Conservation (phyloP, 2,329 filamentous ascomycete species). For the Colletotrichum sp. region DNA sequence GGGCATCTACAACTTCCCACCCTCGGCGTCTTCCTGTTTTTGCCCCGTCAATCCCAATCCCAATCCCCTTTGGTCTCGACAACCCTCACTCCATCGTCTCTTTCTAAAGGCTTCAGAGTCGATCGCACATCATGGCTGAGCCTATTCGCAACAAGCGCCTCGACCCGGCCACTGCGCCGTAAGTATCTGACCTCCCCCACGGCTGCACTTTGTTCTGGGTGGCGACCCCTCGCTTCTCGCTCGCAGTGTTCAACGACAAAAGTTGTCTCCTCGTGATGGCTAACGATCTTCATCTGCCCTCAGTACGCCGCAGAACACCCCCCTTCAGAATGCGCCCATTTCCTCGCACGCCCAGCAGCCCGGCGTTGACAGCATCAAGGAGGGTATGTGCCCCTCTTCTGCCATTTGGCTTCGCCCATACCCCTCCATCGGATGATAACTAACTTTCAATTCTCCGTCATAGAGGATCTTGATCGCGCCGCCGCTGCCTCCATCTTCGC, state of each 20-base stretch:
- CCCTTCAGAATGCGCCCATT: constrained; percentile 93
- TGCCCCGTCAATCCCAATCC: constrained; percentile 2
- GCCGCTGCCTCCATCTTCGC: constrained; percentile 92
- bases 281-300: constrained; percentile 21
- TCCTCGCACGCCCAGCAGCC: constrained; percentile 97
- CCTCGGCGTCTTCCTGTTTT: neutral
- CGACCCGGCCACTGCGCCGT: constrained; percentile 63
- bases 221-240: constrained; percentile 20
- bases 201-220: neutral
- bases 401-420: neutral
- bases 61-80: neutral
- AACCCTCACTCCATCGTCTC: neutral
- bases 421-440: constrained; percentile 22
- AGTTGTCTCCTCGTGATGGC: constrained; percentile 18
- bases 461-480: constrained; percentile 90
- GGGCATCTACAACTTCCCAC: constrained; percentile 19
- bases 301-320: constrained; percentile 98
- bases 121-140: constrained; percentile 58
- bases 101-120: neutral
- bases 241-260: neutral
- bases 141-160: constrained; percentile 69
- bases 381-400: constrained; percentile 70
- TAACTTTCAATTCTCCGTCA: constrained; percentile 22
- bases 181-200: constrained; percentile 38
- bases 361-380: constrained; percentile 91